Evolutionary conservation across 805 yeast genomes (phyloP), one percentile per base, ranked within the genome.

Genomic region (Teunomyces cretensis): DNA sequence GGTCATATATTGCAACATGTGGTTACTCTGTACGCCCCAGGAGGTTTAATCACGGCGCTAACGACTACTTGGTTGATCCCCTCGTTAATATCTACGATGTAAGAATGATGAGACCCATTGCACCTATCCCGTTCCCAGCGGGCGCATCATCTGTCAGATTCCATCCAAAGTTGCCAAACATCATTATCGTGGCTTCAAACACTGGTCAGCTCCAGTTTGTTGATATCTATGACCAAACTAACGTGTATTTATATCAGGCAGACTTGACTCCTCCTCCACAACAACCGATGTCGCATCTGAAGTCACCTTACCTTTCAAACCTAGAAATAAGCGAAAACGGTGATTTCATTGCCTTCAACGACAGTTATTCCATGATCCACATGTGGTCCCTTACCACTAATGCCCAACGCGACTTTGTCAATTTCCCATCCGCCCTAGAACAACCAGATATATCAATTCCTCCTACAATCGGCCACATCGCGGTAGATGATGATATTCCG

Each of bases 91-190:
- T 89, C 15, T 89, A 81, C 61, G 98, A 94, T 62, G 62, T 88
- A 26, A 76, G 95, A 49, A 78, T 81, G 46, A 72, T 87, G 79
- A 76, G 79, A 42, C 76, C 90, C 1, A 64, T 84, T 44, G 72
- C 95, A 0, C 97, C 97, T 2, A 74, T 92, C 6, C 81, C 97
- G 3, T 89, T 90, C 57, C 90, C 94, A 0, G 84, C 90, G 0
- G 97, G 97, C 9, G 97, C 98, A 0, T 76, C 86, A 8, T 86
- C 78, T 59, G 94, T 86, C 1, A 76, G 86, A 40, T 74, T 92
- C 49, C 97, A 92, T 66, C 97, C 98, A 6, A 85, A 86, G 48
- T 60, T 90, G 41, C 86, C 96, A 5, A 86, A 87, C 31, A 81
- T 86, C 30, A 79, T 89, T 37, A 62, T 89, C 4, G 81, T 88